phyloP scores from a whole-genome alignment of 106 monocot genomes.

The Phalaenopsis aphrodite region DNA sequence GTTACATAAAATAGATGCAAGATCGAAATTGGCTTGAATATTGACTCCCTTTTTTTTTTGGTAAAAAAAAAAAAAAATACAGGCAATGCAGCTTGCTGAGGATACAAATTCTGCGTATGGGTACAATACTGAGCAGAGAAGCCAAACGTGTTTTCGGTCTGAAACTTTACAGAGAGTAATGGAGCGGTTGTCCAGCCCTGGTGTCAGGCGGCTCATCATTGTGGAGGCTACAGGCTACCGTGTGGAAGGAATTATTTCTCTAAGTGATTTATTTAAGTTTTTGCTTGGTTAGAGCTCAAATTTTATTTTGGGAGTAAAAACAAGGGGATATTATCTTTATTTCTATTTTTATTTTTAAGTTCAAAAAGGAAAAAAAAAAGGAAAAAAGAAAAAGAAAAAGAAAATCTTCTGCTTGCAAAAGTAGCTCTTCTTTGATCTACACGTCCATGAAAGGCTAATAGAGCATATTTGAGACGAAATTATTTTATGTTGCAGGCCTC shows the following conservation, averaged over 20 bases:
- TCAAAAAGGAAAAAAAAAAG: background rate
- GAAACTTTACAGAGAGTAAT: conserved; percentile 82
- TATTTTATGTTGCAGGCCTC: conserved; percentile 1
- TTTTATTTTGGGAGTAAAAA: background rate
- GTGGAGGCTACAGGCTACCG: conserved; percentile 71
- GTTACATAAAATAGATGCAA: too few relatives aligned
- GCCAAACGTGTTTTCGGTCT: conserved; percentile 88
- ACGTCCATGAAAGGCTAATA: background rate
- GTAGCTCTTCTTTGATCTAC: background rate
- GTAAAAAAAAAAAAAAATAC: background rate
- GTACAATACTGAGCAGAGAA: conserved; percentile 63
- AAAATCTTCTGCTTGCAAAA: conserved; percentile 1
- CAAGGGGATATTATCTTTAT: background rate
- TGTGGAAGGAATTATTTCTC: conserved; percentile 57
- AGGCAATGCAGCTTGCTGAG: conserved; percentile 86
- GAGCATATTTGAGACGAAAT: background rate
- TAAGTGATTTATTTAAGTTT: conserved; percentile 64
- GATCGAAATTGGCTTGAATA: background rate
- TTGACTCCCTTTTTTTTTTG: background rate
- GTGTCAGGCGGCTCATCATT: conserved; percentile 61
- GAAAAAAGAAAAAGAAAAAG: too few relatives aligned
- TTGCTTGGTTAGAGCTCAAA: conserved; percentile 21
- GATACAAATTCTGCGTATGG: conserved; percentile 59
- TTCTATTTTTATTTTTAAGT: background rate
- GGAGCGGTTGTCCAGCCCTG: conserved; percentile 82